Conservation (phyloP, 331 rosid genomes). For the Acacia pycnantha region DNA sequence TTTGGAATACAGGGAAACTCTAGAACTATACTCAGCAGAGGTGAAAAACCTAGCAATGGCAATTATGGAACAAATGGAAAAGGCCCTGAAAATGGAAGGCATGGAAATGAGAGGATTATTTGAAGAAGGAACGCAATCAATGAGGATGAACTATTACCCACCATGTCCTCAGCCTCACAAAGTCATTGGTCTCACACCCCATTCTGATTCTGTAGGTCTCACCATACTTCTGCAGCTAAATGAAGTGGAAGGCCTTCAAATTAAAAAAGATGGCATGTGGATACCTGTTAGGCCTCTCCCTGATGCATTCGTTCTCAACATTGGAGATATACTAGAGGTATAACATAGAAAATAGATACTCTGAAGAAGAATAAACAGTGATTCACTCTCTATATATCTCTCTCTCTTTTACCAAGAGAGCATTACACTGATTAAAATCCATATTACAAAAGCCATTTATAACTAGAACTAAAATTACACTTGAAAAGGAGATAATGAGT, state of each 20-base stretch:
- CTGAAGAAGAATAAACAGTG: neutral
- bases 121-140: neutral
- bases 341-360: neutral
- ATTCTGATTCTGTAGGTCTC: conserved; percentile 26
- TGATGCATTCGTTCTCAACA: conserved; percentile 29
- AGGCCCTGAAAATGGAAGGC: neutral
- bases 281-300: conserved; percentile 35
- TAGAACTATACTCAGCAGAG: neutral
- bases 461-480: too few species aligned
- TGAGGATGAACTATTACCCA: conserved; percentile 12
- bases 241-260: conserved; percentile 9
- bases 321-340: conserved; percentile 5
- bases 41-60: neutral
- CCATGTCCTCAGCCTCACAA: neutral
- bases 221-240: conserved; percentile 10
- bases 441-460: neutral
- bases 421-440: neutral
- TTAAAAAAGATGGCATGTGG: conserved; percentile 3
- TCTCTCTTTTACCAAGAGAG: neutral
- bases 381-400: neutral
- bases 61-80: neutral
- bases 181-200: neutral
- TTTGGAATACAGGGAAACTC: neutral
- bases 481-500: neutral
- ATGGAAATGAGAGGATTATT: neutral